A percentile compares a stretch with the other conserved stretches of the same genome.
Evolutionary conservation across 1,139 yeast species (phyloP).

Genomic region (Suhomyces kunorum): DNA sequence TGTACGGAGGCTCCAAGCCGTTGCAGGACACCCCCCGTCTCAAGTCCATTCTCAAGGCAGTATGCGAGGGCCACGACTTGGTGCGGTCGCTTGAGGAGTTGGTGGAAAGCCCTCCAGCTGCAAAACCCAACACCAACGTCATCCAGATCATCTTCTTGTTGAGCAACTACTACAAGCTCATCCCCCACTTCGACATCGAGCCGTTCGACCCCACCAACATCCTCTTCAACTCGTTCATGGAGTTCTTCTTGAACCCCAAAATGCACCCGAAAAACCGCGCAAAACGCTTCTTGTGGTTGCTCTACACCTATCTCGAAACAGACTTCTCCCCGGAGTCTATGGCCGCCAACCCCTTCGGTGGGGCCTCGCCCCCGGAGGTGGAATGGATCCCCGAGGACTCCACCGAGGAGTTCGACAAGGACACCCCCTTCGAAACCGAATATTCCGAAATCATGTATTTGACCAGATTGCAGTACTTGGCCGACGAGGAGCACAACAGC

Average conservation of each 20-base stretch:
- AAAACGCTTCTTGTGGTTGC: slow-evolving; percentile 75
- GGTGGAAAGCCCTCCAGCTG: slow-evolving; percentile 31
- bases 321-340: slow-evolving; percentile 56
- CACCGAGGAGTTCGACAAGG: slow-evolving; percentile 56
- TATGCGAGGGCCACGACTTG: slow-evolving; percentile 50
- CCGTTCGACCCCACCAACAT: slow-evolving; percentile 6
- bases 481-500: slow-evolving; percentile 44
- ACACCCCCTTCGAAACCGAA: slow-evolving; percentile 66
- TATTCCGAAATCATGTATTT: slow-evolving; percentile 72
- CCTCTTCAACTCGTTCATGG: slow-evolving; percentile 45
- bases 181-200: slow-evolving; percentile 25
- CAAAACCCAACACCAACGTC: slow-evolving; percentile 51
- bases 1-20: slow-evolving; percentile 59
- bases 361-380: slow-evolving; percentile 50
- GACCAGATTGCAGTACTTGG: slow-evolving; percentile 59
- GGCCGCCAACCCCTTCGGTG: slow-evolving; percentile 65
- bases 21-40: slow-evolving; percentile 93
- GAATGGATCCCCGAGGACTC: slow-evolving; percentile 41
- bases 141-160: slow-evolving; percentile 75
- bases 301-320: slow-evolving; percentile 80
- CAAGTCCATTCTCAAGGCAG: slow-evolving; percentile 84
- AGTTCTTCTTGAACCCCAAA: slow-evolving; percentile 58
- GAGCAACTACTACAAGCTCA: slow-evolving; percentile 60
- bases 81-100: slow-evolving; percentile 55
- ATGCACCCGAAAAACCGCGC: slow-evolving; percentile 66